Evolutionary conservation across 768 basidiomycete genomes (phyloP), one percentile per base, ranked within the genome.

Genomic region (Boletus pseudopeckii): DNA sequence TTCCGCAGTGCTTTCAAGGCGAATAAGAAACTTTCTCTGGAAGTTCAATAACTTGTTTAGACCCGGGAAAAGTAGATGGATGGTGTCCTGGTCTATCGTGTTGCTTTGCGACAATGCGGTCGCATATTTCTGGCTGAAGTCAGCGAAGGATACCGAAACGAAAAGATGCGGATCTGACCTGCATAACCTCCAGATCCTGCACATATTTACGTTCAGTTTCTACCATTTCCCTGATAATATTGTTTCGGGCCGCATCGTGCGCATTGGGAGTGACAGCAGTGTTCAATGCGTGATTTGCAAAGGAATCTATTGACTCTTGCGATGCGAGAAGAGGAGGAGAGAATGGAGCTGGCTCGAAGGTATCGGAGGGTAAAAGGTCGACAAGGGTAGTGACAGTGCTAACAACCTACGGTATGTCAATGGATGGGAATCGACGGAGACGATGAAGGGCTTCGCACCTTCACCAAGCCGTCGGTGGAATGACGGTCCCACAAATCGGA

Each of bases 141-240:
- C 53, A 67, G 59, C 22, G 8, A 54, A 50, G 43, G 24, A 40
- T 6, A 37, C 20, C 51, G 52, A 20, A 42, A 56, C 15, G 47
- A 55, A 26, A 48, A 17, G 7, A 56, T 48, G 45, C 3, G 22
- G 0, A 30, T 67, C 85, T 64, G 60, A 92, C 94, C 82, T 96
- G 94, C 80, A 98, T 90, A 64, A 93, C 85, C 70, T 97, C 94
- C 58, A 99, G 77, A 73, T 98, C 97, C 71, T 92, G 88, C 6
- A 98, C 96, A 70, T 92, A 98, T 74, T 93, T 93, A 61, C 92
- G 85, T 71, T 99, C 97, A 0, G 93, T 98, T 71, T 92, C 90
- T 45, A 98, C 82, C 61, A 98, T 84, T 72, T 99, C 97, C 64
- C 82, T 81, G 55, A 94, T 81, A 56, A 89, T 88, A 59, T 88